These are phyloP conservation scores for Arthrobotrys sphaeroides DNA, from an alignment of 2,329 filamentous ascomycete genomes.

Conservation along the genomic window DNA sequence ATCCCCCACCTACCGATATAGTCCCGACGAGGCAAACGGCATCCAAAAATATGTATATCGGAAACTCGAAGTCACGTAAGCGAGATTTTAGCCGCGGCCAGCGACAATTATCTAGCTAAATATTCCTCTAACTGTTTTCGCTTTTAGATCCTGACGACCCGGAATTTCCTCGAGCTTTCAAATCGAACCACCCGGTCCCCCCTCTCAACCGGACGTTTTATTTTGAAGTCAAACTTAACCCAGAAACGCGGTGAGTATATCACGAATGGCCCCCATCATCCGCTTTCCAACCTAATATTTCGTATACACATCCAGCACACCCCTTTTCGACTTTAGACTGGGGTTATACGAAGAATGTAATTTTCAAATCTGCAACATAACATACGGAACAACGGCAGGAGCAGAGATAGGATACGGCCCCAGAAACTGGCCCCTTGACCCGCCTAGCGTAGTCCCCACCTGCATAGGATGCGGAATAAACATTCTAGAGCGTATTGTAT, in stretches of 20 bases:
- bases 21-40: no score
- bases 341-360: background rate
- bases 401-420: no score
- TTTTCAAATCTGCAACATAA: background rate
- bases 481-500: background rate
- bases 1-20: background rate
- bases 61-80: no score
- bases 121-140: background rate
- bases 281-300: background rate
- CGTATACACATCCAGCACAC: background rate
- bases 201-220: background rate
- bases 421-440: no score
- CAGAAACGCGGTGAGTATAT: background rate
- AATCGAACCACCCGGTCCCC: background rate
- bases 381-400: background rate
- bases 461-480: conserved; percentile 9
- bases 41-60: background rate
- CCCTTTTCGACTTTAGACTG: background rate
- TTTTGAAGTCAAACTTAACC: background rate
- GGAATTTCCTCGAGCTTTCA: background rate
- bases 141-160: background rate
- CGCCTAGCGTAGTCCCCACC: background rate
- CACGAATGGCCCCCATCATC: background rate
- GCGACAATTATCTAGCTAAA: no score
- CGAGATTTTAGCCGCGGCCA: no score